A percentile compares a stretch with the other conserved stretches of the same genome.
phyloP scores from a whole-genome alignment of 176 grass and related monocot species.

The Paspalum notatum region DNA sequence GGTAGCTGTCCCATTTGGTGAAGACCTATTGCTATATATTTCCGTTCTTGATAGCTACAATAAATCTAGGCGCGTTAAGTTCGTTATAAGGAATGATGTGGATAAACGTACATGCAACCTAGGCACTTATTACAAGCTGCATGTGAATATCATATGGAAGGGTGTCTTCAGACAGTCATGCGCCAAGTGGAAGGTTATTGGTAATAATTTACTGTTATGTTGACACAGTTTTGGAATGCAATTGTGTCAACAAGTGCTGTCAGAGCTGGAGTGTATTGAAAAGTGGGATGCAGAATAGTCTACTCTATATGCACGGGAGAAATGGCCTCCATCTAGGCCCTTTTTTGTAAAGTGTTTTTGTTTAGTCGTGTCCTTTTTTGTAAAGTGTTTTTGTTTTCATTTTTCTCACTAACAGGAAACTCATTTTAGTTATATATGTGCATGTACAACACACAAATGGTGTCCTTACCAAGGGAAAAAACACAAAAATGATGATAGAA shows the following conservation, averaged over 20 bases:
- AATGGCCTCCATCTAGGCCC: too few species aligned
- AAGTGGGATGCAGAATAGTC: too few species aligned
- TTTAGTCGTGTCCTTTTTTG: slow-evolving; percentile 49
- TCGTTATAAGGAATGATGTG: neutral
- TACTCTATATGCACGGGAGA: too few species aligned
- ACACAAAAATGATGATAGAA: slow-evolving; percentile 11
- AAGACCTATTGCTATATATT: neutral
- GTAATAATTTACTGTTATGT: too few species aligned
- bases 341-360: too few species aligned
- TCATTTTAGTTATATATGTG: slow-evolving; percentile 29
- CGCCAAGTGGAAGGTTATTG: neutral
- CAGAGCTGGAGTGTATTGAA: too few species aligned
- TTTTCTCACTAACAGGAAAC: slow-evolving; percentile 28
- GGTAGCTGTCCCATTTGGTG: neutral
- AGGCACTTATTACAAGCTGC: neutral
- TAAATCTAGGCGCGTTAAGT: neutral
- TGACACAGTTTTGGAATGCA: too few species aligned
- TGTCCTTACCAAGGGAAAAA: too few species aligned
- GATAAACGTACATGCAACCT: neutral
- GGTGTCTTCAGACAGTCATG: neutral
- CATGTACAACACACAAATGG: slow-evolving; percentile 16
- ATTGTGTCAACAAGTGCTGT: too few species aligned
- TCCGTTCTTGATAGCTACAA: neutral
- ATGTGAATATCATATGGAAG: neutral
- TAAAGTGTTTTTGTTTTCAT: slow-evolving; percentile 10